Conservation (phyloP, 1,284 basidiomycete species). For the Ceratobasidium sp. region DNA sequence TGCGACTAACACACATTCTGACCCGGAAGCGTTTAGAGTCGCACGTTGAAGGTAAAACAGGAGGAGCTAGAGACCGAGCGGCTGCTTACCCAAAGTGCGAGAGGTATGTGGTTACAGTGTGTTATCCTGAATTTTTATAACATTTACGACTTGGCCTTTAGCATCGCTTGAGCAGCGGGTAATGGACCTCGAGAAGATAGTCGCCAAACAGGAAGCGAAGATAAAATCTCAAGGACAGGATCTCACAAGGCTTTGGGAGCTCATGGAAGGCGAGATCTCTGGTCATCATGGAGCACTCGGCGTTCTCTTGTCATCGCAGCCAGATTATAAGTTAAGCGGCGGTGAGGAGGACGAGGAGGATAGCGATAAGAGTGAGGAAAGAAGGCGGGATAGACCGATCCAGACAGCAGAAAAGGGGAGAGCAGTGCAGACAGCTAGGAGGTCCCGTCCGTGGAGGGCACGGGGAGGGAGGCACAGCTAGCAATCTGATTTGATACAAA, state of each 20-base stretch:
- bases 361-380: neutral
- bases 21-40: neutral
- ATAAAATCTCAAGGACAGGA: neutral
- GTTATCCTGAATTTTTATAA: too few species aligned
- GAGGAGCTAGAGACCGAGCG: neutral
- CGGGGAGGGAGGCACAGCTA: neutral
- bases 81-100: neutral
- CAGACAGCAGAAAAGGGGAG: neutral
- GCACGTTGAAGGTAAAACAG: neutral
- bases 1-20: neutral
- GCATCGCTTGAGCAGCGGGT: neutral
- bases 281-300: neutral
- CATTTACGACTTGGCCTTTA: neutral
- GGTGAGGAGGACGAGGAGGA: neutral
- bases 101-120: neutral
- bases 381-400: neutral
- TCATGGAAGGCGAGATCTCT: neutral
- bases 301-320: neutral
- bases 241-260: neutral
- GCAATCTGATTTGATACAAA: neutral
- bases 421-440: neutral
- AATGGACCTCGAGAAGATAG: neutral
- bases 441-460: neutral
- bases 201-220: conserved; percentile 1
- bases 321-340: neutral